Evolutionary conservation across 2,329 filamentous ascomycete species (phyloP).

Genomic region (Ascochyta lentis): DNA sequence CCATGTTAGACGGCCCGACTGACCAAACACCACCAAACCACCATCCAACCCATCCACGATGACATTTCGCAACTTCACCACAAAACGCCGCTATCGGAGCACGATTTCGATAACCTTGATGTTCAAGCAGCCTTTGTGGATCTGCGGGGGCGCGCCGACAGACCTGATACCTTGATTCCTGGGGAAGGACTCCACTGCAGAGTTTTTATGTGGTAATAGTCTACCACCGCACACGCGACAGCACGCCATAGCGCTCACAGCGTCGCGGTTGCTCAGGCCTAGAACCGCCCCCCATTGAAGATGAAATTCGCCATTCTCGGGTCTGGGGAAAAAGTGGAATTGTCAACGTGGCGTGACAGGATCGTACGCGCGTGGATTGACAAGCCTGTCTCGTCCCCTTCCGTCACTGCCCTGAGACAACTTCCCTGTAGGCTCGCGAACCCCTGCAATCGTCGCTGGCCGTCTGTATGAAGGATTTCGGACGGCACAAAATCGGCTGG

Average conservation of each 20-base stretch:
- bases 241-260: too few relatives aligned
- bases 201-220: constrained; percentile 30
- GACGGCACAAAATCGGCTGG: too few relatives aligned
- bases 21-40: background rate
- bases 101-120: background rate
- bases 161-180: constrained; percentile 8
- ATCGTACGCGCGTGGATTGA: too few relatives aligned
- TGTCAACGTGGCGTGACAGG: too few relatives aligned
- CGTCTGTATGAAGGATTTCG: too few relatives aligned
- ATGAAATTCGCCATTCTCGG: background rate
- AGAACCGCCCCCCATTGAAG: constrained; percentile 3
- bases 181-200: constrained; percentile 16
- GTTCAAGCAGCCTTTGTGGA: constrained; percentile 3
- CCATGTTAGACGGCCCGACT: background rate
- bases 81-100: constrained; percentile 3
- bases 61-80: background rate
- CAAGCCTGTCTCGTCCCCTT: too few relatives aligned
- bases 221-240: background rate
- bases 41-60: background rate
- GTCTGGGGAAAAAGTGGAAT: too few relatives aligned
- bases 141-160: constrained; percentile 6
- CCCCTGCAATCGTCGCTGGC: too few relatives aligned
- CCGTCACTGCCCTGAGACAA: too few relatives aligned
- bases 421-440: too few relatives aligned
- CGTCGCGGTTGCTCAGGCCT: background rate